A percentile compares a stretch with the other conserved stretches of the same genome.
phyloP scores from a whole-genome alignment of 108 stramenopile species.

The Nannochloropsis salina region DNA sequence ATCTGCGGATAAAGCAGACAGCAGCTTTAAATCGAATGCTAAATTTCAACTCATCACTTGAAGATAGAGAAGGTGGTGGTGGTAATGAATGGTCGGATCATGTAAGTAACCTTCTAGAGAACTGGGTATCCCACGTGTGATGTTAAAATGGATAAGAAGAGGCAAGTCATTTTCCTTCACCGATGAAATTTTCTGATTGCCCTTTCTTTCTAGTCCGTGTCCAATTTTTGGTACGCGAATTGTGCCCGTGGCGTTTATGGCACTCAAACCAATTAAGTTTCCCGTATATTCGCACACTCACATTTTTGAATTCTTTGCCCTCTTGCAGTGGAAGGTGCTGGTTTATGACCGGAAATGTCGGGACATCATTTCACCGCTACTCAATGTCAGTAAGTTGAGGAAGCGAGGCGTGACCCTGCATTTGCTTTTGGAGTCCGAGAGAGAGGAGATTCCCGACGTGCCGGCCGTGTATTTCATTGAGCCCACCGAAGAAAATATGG shows the following conservation, averaged over 20 bases:
- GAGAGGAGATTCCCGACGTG: slow-evolving; percentile 91
- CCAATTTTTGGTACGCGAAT: too few species aligned
- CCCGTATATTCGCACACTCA: too few species aligned
- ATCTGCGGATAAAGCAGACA: neutral
- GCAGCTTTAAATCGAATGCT: slow-evolving; percentile 9
- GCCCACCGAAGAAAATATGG: slow-evolving; percentile 82
- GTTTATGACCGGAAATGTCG: slow-evolving; percentile 89
- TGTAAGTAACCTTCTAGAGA: neutral
- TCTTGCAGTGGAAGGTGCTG: slow-evolving; percentile 91
- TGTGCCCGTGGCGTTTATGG: too few species aligned
- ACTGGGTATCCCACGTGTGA: too few species aligned
- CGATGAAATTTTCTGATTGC: too few species aligned
- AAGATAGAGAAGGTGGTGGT: neutral
- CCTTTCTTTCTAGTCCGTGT: too few species aligned
- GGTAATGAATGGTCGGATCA: slow-evolving; percentile 15
- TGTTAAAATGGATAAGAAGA: too few species aligned
- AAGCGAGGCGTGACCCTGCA: slow-evolving; percentile 93
- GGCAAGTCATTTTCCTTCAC: too few species aligned
- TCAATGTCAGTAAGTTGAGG: slow-evolving; percentile 84
- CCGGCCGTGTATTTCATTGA: slow-evolving; percentile 90
- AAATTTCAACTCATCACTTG: neutral
- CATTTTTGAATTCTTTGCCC: neutral
- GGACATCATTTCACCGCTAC: slow-evolving; percentile 88
- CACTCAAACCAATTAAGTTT: too few species aligned
- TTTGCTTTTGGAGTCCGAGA: slow-evolving; percentile 68